Conservation (phyloP, 2,329 filamentous ascomycete genomes). For the Aspergillus sp. region DNA sequence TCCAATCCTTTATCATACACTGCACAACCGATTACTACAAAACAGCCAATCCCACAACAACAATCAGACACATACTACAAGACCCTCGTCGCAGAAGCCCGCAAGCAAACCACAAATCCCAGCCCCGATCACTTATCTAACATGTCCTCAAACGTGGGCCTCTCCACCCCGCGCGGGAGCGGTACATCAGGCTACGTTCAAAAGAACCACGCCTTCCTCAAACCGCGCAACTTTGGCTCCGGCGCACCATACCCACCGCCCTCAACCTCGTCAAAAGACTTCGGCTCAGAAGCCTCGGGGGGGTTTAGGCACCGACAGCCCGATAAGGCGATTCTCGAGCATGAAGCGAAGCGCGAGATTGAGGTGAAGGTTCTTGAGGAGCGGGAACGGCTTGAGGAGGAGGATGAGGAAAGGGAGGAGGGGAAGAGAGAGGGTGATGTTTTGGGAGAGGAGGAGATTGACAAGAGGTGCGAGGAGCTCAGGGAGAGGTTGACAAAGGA, state of each 20-base stretch:
- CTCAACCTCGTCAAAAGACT: background rate
- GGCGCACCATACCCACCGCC: constrained; percentile 70
- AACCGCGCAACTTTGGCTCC: constrained; percentile 72
- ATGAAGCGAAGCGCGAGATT: constrained; percentile 87
- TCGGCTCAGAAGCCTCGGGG: constrained; percentile 34
- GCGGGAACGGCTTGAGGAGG: constrained; percentile 88
- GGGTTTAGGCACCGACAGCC: constrained; percentile 77
- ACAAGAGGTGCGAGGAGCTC: constrained; percentile 70
- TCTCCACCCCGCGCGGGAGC: constrained; percentile 89
- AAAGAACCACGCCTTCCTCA: constrained; percentile 87
- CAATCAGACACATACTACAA: too few relatives aligned
- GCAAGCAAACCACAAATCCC: constrained; percentile 44
- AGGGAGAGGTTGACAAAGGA: constrained; percentile 66
- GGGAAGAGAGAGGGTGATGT: constrained; percentile 56
- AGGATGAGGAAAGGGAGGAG: constrained; percentile 66
- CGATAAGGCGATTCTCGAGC: constrained; percentile 89
- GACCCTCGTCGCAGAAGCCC: background rate
- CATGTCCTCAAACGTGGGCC: constrained; percentile 98
- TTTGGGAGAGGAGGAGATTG: constrained; percentile 84
- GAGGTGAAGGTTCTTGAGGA: constrained; percentile 94
- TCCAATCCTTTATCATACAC: background rate
- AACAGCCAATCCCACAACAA: background rate
- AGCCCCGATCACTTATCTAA: constrained; percentile 4
- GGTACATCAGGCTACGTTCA: constrained; percentile 98
- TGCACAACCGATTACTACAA: background rate